phyloP scores from a whole-genome alignment of 805 yeast genomes.

The Starmerella potacharoeniae region DNA sequence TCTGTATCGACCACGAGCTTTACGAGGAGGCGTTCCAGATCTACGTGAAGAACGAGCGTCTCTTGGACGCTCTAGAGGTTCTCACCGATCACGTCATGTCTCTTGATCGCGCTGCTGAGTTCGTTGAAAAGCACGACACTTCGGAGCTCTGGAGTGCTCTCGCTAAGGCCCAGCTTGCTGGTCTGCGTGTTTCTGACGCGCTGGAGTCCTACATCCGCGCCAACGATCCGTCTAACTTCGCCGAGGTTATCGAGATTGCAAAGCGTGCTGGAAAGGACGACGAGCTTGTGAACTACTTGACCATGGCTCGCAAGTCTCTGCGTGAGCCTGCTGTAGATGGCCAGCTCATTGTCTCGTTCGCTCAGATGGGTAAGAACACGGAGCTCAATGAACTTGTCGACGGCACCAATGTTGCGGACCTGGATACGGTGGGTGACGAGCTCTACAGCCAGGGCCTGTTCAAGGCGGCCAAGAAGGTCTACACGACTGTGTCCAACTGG shows the following conservation, averaged over 20 bases:
- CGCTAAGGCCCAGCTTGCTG: slow-evolving; percentile 92
- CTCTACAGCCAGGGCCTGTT: slow-evolving; percentile 70
- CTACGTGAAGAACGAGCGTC: slow-evolving; percentile 70
- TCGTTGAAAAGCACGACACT: slow-evolving; percentile 78
- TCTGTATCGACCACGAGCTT: slow-evolving; percentile 78
- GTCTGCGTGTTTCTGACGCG: slow-evolving; percentile 83
- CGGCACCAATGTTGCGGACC: slow-evolving; percentile 84
- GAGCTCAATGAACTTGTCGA: slow-evolving; percentile 79
- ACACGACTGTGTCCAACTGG: slow-evolving; percentile 79
- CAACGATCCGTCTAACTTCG: slow-evolving; percentile 79
- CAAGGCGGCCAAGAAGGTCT: slow-evolving; percentile 85
- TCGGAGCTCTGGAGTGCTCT: slow-evolving; percentile 89
- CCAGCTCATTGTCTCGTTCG: slow-evolving; percentile 77
- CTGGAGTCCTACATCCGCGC: slow-evolving; percentile 86
- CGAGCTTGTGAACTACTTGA: slow-evolving; percentile 73
- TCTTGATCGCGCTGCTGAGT: slow-evolving; percentile 85
- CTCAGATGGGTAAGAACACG: slow-evolving; percentile 57
- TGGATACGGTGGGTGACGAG: slow-evolving; percentile 85
- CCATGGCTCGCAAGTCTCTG: slow-evolving; percentile 82
- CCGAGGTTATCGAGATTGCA: slow-evolving; percentile 85
- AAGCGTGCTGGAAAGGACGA: slow-evolving; percentile 95
- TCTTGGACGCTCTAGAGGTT: slow-evolving; percentile 73
- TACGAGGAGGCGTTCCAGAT: slow-evolving; percentile 91
- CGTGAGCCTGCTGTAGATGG: slow-evolving; percentile 92
- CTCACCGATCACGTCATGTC: slow-evolving; percentile 88